phyloP scores from a whole-genome alignment of 768 basidiomycete genomes.

The Pleurotus salmoneostramineus region DNA sequence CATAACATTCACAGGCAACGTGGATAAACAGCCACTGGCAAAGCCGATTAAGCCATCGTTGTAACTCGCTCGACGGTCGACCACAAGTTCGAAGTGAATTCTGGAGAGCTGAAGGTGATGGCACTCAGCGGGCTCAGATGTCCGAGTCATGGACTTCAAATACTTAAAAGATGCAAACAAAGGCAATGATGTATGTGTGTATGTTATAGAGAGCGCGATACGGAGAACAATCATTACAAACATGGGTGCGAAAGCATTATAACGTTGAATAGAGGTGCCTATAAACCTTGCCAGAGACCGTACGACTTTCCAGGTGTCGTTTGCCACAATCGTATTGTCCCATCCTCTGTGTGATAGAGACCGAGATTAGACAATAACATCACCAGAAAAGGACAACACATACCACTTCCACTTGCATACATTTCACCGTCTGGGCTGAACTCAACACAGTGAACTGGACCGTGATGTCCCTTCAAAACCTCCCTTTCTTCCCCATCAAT shows the following conservation, averaged over 20 bases:
- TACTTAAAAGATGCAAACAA: too few species aligned
- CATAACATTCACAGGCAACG: neutral
- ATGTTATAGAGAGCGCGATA: neutral
- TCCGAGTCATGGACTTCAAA: too few species aligned
- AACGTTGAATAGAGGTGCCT: conserved; percentile 22
- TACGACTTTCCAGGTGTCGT: conserved; percentile 92
- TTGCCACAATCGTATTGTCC: conserved; percentile 96
- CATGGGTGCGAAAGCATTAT: neutral
- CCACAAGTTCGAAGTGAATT: too few species aligned
- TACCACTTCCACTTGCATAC: conserved; percentile 95
- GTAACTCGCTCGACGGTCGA: too few species aligned
- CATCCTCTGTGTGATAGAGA: too few species aligned
- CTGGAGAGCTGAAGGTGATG: too few species aligned
- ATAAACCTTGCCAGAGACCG: conserved; percentile 81
- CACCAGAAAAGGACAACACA: conserved; percentile 27
- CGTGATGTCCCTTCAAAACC: conserved; percentile 94
- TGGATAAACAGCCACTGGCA: neutral
- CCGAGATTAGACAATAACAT: too few species aligned
- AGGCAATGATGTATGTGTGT: too few species aligned
- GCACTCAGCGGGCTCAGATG: too few species aligned
- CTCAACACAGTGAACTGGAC: conserved; percentile 91
- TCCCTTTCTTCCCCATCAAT: conserved; percentile 89
- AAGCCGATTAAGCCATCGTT: neutral
- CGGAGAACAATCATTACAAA: neutral
- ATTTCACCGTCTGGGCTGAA: conserved; percentile 97